phyloP scores from a whole-genome alignment of 1,284 basidiomycete genomes.

The Cutaneotrichosporon cyanovorans region DNA sequence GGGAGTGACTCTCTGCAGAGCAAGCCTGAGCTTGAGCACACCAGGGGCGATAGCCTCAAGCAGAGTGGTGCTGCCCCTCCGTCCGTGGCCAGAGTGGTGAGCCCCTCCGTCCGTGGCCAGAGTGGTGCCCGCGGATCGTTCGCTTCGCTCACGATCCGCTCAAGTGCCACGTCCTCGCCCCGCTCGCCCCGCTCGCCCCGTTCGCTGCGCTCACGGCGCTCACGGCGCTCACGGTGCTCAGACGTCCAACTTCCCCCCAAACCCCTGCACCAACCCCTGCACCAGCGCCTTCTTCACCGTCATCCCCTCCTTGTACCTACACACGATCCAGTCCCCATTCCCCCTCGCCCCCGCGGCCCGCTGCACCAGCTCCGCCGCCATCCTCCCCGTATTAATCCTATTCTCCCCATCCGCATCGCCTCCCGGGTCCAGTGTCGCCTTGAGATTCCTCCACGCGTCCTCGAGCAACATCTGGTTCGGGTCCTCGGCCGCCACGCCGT shows the following conservation, averaged over 20 bases:
- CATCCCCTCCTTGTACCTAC: slow-evolving; percentile 42
- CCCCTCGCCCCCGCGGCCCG: slow-evolving; percentile 35
- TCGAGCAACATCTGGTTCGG: slow-evolving; percentile 39
- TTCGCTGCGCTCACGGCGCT: no score
- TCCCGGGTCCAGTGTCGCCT: slow-evolving; percentile 36
- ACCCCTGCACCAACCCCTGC: slow-evolving; percentile 36
- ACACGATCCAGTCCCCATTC: slow-evolving; percentile 33
- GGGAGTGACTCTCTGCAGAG: no score
- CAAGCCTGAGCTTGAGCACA: no score
- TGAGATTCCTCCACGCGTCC: slow-evolving; percentile 41
- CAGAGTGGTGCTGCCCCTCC: no score
- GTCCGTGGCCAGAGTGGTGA: no score
- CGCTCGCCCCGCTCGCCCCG: no score
- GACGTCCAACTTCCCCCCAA: slow-evolving; percentile 40
- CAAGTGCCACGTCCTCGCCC: no score
- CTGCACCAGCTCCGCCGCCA: slow-evolving; percentile 44
- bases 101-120: no score
- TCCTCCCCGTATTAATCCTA: slow-evolving; percentile 44
- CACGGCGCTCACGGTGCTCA: background rate
- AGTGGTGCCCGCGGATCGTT: no score
- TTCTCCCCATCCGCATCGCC: slow-evolving; percentile 42
- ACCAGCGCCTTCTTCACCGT: slow-evolving; percentile 37
- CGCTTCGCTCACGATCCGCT: no score
- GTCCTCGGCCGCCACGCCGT: slow-evolving; percentile 27
- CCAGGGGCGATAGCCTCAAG: no score